Conservation (phyloP, 2,329 filamentous ascomycete species). For the Chrysosporium queenslandicum region DNA sequence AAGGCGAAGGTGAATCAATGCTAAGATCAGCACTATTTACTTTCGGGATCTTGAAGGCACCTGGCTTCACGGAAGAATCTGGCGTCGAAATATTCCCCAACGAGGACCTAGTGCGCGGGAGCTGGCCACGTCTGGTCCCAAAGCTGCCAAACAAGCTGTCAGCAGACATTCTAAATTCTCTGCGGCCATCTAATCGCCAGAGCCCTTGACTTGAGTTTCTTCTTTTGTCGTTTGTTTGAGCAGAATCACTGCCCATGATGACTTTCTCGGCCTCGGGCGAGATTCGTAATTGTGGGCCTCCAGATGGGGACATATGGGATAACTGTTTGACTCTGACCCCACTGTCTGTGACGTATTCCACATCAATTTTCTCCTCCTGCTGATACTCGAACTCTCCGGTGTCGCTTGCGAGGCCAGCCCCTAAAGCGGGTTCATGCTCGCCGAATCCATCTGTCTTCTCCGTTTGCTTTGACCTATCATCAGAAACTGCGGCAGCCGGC, state of each 20-base stretch:
- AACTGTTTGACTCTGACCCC: constrained; percentile 17
- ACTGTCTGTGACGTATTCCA: neutral
- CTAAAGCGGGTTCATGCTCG: neutral
- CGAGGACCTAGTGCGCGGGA: constrained; percentile 12
- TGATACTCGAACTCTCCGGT: constrained; percentile 3
- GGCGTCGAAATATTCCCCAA: constrained; percentile 3
- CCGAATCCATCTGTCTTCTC: neutral
- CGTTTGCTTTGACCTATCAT: neutral
- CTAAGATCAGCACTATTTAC: constrained; percentile 13
- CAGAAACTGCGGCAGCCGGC: neutral
- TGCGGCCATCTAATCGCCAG: constrained; percentile 5
- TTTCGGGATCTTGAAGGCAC: constrained; percentile 5
- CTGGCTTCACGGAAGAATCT: neutral
- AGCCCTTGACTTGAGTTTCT: neutral
- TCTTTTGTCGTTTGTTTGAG: neutral
- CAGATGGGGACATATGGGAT: constrained; percentile 8
- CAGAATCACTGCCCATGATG: constrained; percentile 16
- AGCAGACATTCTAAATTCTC: constrained; percentile 16
- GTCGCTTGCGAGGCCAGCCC: neutral
- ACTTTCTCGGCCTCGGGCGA: constrained; percentile 18
- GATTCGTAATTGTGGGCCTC: constrained; percentile 18
- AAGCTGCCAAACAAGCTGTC: constrained; percentile 16
- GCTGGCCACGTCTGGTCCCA: constrained; percentile 9
- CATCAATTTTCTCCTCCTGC: neutral
- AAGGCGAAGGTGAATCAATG: constrained; percentile 1